Base-by-base conservation (phyloP, 352 stramenopile genomes). In the Pythium guiyangense region DNA sequence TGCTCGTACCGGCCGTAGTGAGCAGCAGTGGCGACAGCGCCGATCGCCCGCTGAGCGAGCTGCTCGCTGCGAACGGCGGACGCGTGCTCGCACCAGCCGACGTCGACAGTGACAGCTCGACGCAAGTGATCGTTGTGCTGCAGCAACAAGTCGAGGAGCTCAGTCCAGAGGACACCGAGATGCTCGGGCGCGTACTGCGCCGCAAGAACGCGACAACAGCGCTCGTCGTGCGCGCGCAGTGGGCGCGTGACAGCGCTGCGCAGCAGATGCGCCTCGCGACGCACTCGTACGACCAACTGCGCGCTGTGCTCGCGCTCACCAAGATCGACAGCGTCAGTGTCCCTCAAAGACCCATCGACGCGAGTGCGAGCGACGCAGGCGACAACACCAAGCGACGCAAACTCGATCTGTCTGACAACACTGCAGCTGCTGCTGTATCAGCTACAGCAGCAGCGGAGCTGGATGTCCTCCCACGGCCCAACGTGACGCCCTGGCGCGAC, bases 401-500 rank as follows among this genome's bases (percentile, higher is more conserved):
- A 34, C 17, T 63, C 12, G 50, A 58, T 25, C 14, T 8, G 17
- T 20, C 15, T 8, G 15, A 45, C 39, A 11, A 6, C 3, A 6
- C 11, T 45, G n/a, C 25, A 4, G n/a, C 27, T 11, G 22, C 25
- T 20, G 10, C 14, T 1, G 49, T 14, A 22, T 22, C 22, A 22
- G 22, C 22, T 22, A 22, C 22, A 1, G 2, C 34, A 8, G 26
- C 31, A 37, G 14, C 31, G n/a, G 18, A 2, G 34, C 26, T 35
- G 39, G 6, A 22, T 26, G 39, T 10, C 11, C 39, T 78, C 25
- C 42, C 62, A 8, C 59, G 60, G n/a, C 61, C 73, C 5, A 40
- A 77, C 26, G 54, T 84, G 6, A 67, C 46, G 18, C 68, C 74
- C 1, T 90, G 80, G 80, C 60, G 64, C 50, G 75, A 65, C 6